These are phyloP conservation scores for Eucalyptus tenuipes DNA, from an alignment of 345 rosid genomes.

Conservation along the genomic window DNA sequence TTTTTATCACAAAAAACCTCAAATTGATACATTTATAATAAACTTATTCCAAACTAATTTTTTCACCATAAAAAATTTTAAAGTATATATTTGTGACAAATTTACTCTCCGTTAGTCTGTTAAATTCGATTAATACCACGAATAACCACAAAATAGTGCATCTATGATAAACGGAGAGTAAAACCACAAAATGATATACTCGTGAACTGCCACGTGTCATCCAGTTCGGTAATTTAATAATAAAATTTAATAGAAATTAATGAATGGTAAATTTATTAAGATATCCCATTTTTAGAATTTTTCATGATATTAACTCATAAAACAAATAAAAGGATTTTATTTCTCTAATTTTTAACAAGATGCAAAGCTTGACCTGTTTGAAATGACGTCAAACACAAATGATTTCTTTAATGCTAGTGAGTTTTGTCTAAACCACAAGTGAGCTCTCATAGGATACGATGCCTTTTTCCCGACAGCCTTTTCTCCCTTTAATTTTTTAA, in stretches of 20 bases:
- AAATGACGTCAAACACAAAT: background rate
- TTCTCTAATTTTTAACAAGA: background rate
- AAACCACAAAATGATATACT: rapidly evolving
- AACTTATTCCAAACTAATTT: too few species aligned
- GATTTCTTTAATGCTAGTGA: background rate
- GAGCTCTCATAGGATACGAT: background rate
- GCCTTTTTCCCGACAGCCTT: background rate
- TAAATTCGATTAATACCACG: rapidly evolving
- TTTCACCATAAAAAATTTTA: too few species aligned
- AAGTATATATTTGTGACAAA: rapidly evolving
- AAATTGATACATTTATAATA: rapidly evolving
- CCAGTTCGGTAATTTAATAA: rapidly evolving
- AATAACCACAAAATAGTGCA: rapidly evolving
- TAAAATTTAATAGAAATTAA: too few species aligned
- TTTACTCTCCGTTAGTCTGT: rapidly evolving
- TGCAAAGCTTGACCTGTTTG: background rate
- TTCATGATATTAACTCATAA: background rate
- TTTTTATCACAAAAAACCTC: rapidly evolving
- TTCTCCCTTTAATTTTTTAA: background rate
- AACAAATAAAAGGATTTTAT: too few species aligned
- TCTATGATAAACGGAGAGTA: too few species aligned
- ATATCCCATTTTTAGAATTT: rapidly evolving
- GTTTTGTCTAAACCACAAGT: background rate
- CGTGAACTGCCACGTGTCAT: rapidly evolving
- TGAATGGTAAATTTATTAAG: too few species aligned